Evolutionary conservation across 352 stramenopile species (phyloP).

Genomic region (Globisporangium rhizosaccharum): DNA sequence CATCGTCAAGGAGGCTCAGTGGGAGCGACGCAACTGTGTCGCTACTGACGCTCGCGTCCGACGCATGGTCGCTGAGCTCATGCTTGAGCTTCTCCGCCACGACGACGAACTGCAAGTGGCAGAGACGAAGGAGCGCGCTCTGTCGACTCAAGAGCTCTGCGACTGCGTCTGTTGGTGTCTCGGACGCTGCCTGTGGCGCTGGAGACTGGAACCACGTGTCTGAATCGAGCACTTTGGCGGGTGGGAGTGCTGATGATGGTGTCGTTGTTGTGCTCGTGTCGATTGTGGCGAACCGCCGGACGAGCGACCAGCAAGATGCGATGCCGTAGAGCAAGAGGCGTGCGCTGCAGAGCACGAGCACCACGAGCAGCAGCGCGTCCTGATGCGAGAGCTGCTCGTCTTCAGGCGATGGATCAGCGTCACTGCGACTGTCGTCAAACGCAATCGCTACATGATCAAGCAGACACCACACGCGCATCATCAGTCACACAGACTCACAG

Average conservation of each 20-base stretch:
- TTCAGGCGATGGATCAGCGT: not conserved
- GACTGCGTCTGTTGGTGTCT: not conserved
- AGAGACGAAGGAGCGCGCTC: conserved; percentile 27
- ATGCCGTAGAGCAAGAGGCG: conserved; percentile 23
- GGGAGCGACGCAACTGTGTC: conserved; percentile 27
- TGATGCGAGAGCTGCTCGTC: conserved; percentile 37
- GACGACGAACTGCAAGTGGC: conserved; percentile 36
- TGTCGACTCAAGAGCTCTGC: conserved; percentile 16
- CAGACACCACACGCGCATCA: not conserved
- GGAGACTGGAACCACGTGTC: not conserved
- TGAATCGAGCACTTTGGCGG: not conserved
- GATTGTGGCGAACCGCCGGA: conserved; percentile 4
- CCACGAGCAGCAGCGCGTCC: conserved; percentile 34
- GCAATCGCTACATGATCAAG: conserved; percentile 2
- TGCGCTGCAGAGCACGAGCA: conserved; percentile 28
- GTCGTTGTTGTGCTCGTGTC: not conserved
- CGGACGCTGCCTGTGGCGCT: no score
- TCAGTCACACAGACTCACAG: not conserved
- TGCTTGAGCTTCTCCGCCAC: conserved; percentile 42
- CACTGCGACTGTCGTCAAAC: conserved; percentile 10
- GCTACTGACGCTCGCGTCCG: conserved; percentile 12
- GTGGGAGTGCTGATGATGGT: no score
- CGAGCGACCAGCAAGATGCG: conserved; percentile 22
- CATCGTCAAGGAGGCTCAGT: conserved; percentile 10
- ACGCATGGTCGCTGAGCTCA: conserved; percentile 22